phyloP scores from a whole-genome alignment of 2,329 filamentous ascomycete species.

The Sclerotinia borealis region DNA sequence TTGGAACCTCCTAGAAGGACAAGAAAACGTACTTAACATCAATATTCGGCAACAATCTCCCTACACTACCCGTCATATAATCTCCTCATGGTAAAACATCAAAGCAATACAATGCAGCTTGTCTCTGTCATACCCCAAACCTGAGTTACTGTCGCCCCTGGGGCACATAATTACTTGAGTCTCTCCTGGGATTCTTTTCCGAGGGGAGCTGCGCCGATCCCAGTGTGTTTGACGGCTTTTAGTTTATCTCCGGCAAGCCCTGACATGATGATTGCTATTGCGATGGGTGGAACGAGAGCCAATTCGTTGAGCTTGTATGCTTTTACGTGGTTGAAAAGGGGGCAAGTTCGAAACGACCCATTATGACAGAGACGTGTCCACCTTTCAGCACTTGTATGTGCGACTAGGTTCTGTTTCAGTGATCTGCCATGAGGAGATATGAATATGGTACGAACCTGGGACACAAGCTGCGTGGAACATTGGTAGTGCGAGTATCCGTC shows the following conservation, averaged over 20 bases:
- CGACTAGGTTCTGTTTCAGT: slow-evolving; percentile 43
- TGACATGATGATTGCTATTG: slow-evolving; percentile 51
- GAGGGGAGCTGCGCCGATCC: slow-evolving; percentile 45
- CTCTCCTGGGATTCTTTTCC: slow-evolving; percentile 36
- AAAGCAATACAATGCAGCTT: slow-evolving; percentile 20
- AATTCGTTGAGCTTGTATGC: slow-evolving; percentile 62
- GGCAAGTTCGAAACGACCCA: slow-evolving; percentile 70
- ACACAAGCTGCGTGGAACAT: slow-evolving; percentile 62
- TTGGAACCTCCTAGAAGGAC: background rate
- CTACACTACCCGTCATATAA: slow-evolving; percentile 42
- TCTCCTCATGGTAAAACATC: slow-evolving; percentile 39
- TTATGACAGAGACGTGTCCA: slow-evolving; percentile 40
- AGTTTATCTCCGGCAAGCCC: slow-evolving; percentile 33
- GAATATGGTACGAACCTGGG: slow-evolving; percentile 39
- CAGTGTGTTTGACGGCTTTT: slow-evolving; percentile 48
- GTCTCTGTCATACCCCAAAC: slow-evolving; percentile 51
- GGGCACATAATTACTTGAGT: slow-evolving; percentile 37
- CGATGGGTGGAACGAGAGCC: slow-evolving; percentile 66
- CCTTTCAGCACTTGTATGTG: slow-evolving; percentile 50
- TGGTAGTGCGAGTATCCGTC: slow-evolving; percentile 46
- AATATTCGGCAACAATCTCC: slow-evolving; percentile 37
- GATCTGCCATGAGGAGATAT: background rate
- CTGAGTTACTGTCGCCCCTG: slow-evolving; percentile 39
- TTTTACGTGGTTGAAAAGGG: slow-evolving; percentile 62
- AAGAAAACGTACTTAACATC: slow-evolving; percentile 27